A percentile compares a stretch with the other conserved stretches of the same genome.
These are phyloP conservation scores for Sphenostylis stenocarpa DNA, from an alignment of 306 rosid species.

Conservation along the genomic window DNA sequence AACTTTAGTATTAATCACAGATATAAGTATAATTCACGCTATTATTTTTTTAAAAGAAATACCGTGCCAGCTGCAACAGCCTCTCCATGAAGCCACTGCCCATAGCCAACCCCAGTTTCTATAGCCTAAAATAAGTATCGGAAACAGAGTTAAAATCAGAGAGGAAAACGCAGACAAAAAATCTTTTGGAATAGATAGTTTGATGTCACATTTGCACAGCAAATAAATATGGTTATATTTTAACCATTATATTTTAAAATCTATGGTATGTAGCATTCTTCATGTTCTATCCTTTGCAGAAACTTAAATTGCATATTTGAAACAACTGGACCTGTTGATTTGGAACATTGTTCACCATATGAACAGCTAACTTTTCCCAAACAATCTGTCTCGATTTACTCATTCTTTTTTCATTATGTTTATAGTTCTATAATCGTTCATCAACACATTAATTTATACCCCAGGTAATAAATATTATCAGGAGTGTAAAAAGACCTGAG, in stretches of 20 bases:
- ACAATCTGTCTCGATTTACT: background rate
- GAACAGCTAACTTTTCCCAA: background rate
- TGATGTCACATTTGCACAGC: background rate
- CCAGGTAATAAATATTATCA: constrained; percentile 10
- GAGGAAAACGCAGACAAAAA: constrained; percentile 16
- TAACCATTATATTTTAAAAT: constrained; percentile 18
- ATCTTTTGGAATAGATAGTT: background rate
- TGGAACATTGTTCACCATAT: background rate
- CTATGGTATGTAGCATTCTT: background rate
- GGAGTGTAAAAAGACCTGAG: background rate
- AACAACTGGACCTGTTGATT: constrained; percentile 11
- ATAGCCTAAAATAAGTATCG: constrained; percentile 63
- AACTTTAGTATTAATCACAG: background rate
- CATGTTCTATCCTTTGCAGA: background rate
- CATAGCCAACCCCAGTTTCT: constrained; percentile 86
- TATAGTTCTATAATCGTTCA: background rate
- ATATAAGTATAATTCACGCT: background rate
- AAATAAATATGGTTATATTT: constrained; percentile 13
- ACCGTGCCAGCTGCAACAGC: constrained; percentile 98
- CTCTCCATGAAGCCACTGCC: constrained; percentile 98
- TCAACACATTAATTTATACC: constrained; percentile 1
- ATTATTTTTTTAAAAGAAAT: constrained; percentile 9
- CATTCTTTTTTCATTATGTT: background rate
- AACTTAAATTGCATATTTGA: constrained; percentile 4
- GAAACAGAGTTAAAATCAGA: constrained; percentile 22